Conservation (phyloP, 2,329 filamentous ascomycete species). For the Pseudopithomyces chartarum region DNA sequence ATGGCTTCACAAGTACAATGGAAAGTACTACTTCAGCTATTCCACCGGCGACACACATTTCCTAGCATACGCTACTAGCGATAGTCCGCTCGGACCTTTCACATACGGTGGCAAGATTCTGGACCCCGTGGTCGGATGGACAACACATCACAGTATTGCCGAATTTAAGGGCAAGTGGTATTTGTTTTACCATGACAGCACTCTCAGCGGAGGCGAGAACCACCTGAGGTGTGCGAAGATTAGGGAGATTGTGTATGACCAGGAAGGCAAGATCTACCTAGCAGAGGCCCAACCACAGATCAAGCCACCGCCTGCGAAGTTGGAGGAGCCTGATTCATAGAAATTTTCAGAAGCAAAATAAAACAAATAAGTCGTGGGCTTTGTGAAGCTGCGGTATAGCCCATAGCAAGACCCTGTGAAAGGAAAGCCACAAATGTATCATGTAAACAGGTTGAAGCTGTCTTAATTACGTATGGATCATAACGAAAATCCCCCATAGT, state of each 20-base stretch:
- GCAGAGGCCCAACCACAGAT: constrained; percentile 39
- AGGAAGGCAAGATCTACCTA: constrained; percentile 63
- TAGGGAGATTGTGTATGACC: constrained; percentile 74
- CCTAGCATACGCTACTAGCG: constrained; percentile 70
- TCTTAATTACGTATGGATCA: no score
- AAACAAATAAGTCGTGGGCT: neutral
- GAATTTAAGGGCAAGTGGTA: constrained; percentile 75
- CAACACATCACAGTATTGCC: constrained; percentile 79
- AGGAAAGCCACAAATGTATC: no score
- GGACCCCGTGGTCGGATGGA: constrained; percentile 80
- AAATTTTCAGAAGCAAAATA: neutral
- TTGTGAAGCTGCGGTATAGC: no score
- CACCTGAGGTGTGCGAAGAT: constrained; percentile 77
- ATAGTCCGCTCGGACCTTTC: constrained; percentile 72
- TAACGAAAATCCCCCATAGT: no score
- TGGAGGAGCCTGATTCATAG: constrained; percentile 4
- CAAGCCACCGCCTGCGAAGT: constrained; percentile 14
- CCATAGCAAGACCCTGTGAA: no score
- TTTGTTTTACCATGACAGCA: constrained; percentile 77
- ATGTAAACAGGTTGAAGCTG: no score
- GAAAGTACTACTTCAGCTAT: constrained; percentile 76
- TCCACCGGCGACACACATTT: constrained; percentile 80
- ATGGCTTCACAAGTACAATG: constrained; percentile 76
- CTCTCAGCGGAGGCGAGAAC: constrained; percentile 69
- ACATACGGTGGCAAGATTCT: constrained; percentile 73